Percentiles rank a stretch among this genome's conserved stretches.
phyloP scores from a whole-genome alignment of 306 rosid species.

The Coriaria nepalensis region DNA sequence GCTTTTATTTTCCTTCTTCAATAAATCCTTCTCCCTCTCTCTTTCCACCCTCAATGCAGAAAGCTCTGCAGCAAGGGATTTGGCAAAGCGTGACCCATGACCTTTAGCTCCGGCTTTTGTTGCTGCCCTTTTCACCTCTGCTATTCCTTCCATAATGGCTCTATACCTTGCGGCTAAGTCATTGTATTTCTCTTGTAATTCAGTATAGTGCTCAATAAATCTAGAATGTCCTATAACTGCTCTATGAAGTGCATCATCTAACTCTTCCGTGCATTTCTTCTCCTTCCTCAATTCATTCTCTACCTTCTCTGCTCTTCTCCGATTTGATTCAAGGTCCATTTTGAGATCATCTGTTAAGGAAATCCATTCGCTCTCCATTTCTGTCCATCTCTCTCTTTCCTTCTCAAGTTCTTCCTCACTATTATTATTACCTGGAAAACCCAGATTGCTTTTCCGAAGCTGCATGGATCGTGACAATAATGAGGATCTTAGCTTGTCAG shows the following conservation, averaged over 20 bases:
- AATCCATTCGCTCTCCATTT: conserved; percentile 98
- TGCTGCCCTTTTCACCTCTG: conserved; percentile 81
- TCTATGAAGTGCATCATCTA: conserved; percentile 75
- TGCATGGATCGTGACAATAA: conserved; percentile 66
- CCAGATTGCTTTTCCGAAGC: conserved; percentile 38
- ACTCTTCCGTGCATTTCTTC: conserved; percentile 67
- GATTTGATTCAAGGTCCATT: conserved; percentile 60
- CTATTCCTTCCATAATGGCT: conserved; percentile 83
- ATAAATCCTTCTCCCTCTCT: conserved; percentile 70
- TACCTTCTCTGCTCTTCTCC: conserved; percentile 50
- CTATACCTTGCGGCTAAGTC: conserved; percentile 61
- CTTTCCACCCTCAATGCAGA: conserved; percentile 76
- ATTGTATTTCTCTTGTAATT: conserved; percentile 79
- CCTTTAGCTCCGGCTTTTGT: conserved; percentile 74
- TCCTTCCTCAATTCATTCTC: conserved; percentile 60
- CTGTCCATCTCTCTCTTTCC: conserved; percentile 87
- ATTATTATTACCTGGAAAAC: conserved; percentile 20
- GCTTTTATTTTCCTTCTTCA: conserved; percentile 75
- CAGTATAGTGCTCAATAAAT: conserved; percentile 85
- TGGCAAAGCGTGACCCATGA: conserved; percentile 67
- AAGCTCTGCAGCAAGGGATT: conserved; percentile 83
- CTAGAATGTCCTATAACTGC: conserved; percentile 81
- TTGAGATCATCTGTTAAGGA: conserved; percentile 85
- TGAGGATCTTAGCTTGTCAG: conserved; percentile 72
- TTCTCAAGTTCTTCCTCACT: conserved; percentile 53